Conservation (phyloP, 768 basidiomycete genomes). For the Mycena vulgaris region DNA sequence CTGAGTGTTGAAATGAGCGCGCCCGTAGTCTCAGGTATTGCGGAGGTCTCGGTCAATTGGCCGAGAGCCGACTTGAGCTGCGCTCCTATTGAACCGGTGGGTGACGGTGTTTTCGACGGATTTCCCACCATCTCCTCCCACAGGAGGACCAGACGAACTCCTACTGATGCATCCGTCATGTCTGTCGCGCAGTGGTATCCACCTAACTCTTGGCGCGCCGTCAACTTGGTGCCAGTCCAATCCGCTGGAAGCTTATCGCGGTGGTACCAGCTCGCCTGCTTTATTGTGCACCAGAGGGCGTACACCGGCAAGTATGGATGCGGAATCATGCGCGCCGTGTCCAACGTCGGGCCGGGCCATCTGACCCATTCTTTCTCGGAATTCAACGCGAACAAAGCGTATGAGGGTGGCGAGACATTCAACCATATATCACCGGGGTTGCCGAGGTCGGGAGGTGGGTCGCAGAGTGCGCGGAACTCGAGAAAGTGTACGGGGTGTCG, state of each 20-base stretch:
- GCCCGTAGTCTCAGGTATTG: background rate
- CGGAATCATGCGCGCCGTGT: background rate
- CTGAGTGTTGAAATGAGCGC: slow-evolving; percentile 10
- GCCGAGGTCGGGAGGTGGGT: slow-evolving; percentile 26
- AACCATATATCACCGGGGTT: slow-evolving; percentile 29
- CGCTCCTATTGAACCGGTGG: background rate
- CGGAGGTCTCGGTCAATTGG: background rate
- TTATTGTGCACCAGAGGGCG: slow-evolving; percentile 30
- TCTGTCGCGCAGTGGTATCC: background rate
- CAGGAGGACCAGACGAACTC: slow-evolving; percentile 26
- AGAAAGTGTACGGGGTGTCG: slow-evolving; percentile 18
- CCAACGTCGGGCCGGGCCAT: slow-evolving; percentile 24
- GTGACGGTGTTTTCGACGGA: background rate
- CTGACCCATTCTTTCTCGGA: slow-evolving; percentile 8
- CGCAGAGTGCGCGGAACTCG: slow-evolving; percentile 21
- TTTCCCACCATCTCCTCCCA: background rate
- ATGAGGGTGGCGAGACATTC: slow-evolving; percentile 17
- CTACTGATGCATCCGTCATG: slow-evolving; percentile 12
- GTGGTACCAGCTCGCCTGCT: slow-evolving; percentile 30
- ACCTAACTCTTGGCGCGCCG: slow-evolving; percentile 18
- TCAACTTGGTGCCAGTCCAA: slow-evolving; percentile 11
- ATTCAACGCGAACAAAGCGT: slow-evolving; percentile 20
- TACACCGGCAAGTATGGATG: slow-evolving; percentile 25
- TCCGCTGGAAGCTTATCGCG: slow-evolving; percentile 8
- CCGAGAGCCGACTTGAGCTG: slow-evolving; percentile 13